Evolutionary conservation across 345 rosid species (phyloP), one percentile per base, ranked within the genome.

Genomic region (Corchorus olitorius): DNA sequence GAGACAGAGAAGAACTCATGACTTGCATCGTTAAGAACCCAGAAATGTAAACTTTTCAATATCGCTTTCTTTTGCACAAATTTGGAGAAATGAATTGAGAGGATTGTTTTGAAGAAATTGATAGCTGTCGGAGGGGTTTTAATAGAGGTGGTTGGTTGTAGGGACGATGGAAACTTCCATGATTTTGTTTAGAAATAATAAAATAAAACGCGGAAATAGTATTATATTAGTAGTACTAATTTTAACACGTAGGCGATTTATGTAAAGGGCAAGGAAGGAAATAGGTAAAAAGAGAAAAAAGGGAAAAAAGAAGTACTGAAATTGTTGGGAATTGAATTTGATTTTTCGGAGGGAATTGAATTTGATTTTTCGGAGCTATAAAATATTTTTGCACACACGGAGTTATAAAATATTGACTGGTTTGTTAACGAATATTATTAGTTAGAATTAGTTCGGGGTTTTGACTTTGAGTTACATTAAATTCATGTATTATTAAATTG

Each of bases 1-100:
- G 54, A 52, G 60, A 37, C 35, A 20, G 46, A 5, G 77, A 63
- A 50, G 77, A 75, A 75, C 39, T 63, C 70, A 58, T 72, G 65
- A 75, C 70, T 63, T 75, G 70, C 70, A 75, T 63, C 50, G 4
- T 11, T 5, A 39, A 61, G 8, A 73, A 73, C 19, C 41, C 8
- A 4, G 3, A 33, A 19, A n/a, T 0, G 14, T 27, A 35, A 54
- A 9, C 20, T 13, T 73, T 73, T 73, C 43, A 43, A 20, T n/a
- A 2, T 37, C 16, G 27, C 27, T 27, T 27, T 27, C 27, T 27
- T 56, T 59, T 6, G 53, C 22, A 39, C 22, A 27, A 60, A 37
- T 60, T 15, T 0, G 5, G 52, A 48, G 55, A 35, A 74, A 45
- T 13, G 10, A 60, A 59, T 34, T 35, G 49, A 27, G 59, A 9